A percentile compares a stretch with the other conserved stretches of the same genome.
These are phyloP conservation scores for Phoma sp. DNA, from an alignment of 2,329 filamentous ascomycete genomes.

Conservation along the genomic window DNA sequence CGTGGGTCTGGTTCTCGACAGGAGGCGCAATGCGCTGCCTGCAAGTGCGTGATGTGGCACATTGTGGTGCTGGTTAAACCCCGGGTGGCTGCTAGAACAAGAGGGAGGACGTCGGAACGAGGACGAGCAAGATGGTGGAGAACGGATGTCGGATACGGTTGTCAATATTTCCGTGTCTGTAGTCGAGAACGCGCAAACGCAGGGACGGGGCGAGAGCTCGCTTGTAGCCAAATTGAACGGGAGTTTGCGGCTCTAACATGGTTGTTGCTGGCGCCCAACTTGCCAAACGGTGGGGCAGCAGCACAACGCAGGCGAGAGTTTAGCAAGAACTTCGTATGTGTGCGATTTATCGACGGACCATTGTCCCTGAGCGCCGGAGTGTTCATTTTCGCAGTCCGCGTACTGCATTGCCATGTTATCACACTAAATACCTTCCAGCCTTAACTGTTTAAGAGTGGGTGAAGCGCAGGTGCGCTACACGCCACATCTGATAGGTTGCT, in stretches of 20 bases:
- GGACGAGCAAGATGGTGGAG: neutral
- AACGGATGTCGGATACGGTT: neutral
- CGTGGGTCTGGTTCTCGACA: neutral
- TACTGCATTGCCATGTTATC: neutral
- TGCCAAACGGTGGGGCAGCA: constrained; percentile 16
- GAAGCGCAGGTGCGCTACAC: constrained; percentile 16
- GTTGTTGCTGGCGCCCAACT: neutral
- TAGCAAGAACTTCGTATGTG: constrained; percentile 16
- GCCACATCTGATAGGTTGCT: constrained; percentile 9
- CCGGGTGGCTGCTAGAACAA: neutral
- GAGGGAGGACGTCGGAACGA: neutral
- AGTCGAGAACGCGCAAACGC: neutral
- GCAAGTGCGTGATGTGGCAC: constrained; percentile 7
- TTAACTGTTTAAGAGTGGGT: constrained; percentile 20
- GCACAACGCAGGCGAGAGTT: constrained; percentile 24
- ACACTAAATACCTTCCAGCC: neutral
- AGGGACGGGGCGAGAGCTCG: neutral
- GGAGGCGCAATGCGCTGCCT: neutral
- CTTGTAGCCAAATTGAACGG: constrained; percentile 2
- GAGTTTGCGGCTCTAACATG: constrained; percentile 1
- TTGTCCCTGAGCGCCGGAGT: constrained; percentile 13
- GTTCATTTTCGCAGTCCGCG: constrained; percentile 10
- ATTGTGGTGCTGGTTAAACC: neutral
- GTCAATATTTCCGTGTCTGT: neutral
- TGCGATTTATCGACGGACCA: constrained; percentile 12